phyloP scores from a whole-genome alignment of 2,329 filamentous ascomycete genomes.

The Hymenoscyphus repandus region DNA sequence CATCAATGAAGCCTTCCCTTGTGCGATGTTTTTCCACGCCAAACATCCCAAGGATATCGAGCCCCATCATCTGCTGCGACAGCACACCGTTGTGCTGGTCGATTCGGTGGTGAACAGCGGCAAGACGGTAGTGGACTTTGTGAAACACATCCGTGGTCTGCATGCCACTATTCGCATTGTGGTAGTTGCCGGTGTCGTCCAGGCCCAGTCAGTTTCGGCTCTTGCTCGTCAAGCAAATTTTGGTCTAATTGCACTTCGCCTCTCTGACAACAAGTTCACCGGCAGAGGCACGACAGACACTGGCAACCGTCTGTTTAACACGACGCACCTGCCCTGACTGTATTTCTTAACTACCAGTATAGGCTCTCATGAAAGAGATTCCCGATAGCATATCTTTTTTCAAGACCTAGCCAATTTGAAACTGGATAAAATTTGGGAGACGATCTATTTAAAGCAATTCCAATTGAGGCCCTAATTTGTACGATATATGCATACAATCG shows the following conservation, averaged over 20 bases:
- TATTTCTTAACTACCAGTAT: not conserved
- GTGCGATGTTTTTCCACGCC: conserved; percentile 47
- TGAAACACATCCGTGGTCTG: conserved; percentile 40
- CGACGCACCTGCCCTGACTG: conserved; percentile 36
- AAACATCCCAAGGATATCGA: conserved; percentile 37
- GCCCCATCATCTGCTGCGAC: conserved; percentile 35
- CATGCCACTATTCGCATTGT: conserved; percentile 41
- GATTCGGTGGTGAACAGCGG: conserved; percentile 59
- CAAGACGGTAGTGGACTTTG: conserved; percentile 43
- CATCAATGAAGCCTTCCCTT: conserved; percentile 47
- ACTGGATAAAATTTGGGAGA: no score
- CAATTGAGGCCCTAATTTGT: no score
- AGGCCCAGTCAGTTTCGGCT: conserved; percentile 32
- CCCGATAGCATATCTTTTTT: no score
- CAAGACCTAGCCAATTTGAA: no score
- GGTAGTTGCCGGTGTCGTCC: conserved; percentile 51
- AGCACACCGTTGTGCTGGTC: conserved; percentile 45
- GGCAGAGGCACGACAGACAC: conserved; percentile 51
- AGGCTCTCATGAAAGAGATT: no score
- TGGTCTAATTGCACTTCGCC: conserved; percentile 45
- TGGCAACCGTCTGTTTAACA: conserved; percentile 56
- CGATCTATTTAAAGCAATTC: no score
- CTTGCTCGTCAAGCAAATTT: conserved; percentile 26
- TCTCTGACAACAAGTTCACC: conserved; percentile 52
- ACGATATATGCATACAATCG: no score